Percentiles rank a stretch among this genome's conserved stretches.
Evolutionary conservation across 1,284 basidiomycete genomes (phyloP).

Genomic region (Thelephora terrestris): DNA sequence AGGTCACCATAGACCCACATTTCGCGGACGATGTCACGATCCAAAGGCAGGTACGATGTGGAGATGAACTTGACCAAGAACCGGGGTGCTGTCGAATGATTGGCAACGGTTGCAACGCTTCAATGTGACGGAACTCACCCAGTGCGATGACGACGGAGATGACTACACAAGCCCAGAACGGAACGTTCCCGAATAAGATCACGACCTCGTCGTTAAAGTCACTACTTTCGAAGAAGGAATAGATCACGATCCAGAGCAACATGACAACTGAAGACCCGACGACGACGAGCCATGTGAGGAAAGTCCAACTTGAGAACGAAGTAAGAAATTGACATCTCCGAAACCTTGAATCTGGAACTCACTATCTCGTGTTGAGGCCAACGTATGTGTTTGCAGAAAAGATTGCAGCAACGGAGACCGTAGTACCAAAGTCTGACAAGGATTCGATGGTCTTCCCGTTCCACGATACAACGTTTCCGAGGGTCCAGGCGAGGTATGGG

Average conservation of each 20-base stretch:
- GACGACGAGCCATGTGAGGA: slow-evolving; percentile 75
- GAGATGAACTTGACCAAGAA: slow-evolving; percentile 64
- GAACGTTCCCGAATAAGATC: slow-evolving; percentile 67
- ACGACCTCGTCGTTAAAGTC: slow-evolving; percentile 69
- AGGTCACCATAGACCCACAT: slow-evolving; percentile 82
- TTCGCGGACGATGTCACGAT: slow-evolving; percentile 83
- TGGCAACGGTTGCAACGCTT: slow-evolving; percentile 1
- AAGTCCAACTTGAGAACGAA: slow-evolving; percentile 62
- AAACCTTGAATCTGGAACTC: slow-evolving; percentile 23
- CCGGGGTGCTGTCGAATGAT: slow-evolving; percentile 44
- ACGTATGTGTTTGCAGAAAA: slow-evolving; percentile 83
- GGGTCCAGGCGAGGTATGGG: slow-evolving; percentile 71
- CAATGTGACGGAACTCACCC: slow-evolving; percentile 32
- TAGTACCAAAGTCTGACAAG: slow-evolving; percentile 87
- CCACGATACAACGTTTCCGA: slow-evolving; percentile 55
- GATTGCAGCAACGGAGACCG: slow-evolving; percentile 80
- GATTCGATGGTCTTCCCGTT: slow-evolving; percentile 70
- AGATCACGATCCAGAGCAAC: slow-evolving; percentile 79
- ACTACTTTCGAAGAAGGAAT: slow-evolving; percentile 61
- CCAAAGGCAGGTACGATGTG: slow-evolving; percentile 59
- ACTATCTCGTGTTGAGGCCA: slow-evolving; percentile 84
- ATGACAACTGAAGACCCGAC: slow-evolving; percentile 73
- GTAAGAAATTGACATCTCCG: slow-evolving; percentile 5
- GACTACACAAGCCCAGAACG: slow-evolving; percentile 76
- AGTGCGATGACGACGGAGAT: slow-evolving; percentile 63